Evolutionary conservation across 2,329 filamentous ascomycete genomes (phyloP).

Genomic region (Epichloe gansuensis): DNA sequence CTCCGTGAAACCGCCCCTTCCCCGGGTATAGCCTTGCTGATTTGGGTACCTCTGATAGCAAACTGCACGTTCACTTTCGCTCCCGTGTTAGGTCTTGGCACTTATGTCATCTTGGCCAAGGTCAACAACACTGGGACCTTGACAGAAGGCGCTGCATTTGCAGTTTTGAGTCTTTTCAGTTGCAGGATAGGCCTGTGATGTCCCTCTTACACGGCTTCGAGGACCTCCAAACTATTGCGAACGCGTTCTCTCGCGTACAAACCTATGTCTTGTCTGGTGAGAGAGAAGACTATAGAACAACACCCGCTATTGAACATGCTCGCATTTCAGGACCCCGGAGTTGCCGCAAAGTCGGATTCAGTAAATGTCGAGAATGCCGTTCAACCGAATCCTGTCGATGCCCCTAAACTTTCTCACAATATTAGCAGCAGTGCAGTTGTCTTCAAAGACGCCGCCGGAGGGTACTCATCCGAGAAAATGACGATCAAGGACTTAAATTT

Average conservation of each 20-base stretch:
- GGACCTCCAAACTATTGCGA: constrained; percentile 11
- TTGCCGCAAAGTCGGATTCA: not conserved
- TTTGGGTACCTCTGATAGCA: constrained; percentile 6
- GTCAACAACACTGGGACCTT: constrained; percentile 7
- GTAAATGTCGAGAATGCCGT: not conserved
- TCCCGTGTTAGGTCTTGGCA: constrained; percentile 11
- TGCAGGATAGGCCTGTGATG: constrained; percentile 11
- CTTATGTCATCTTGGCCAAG: constrained; percentile 9
- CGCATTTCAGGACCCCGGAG: not conserved
- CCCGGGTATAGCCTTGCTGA: not conserved
- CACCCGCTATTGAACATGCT: not conserved
- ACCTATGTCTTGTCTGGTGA: constrained; percentile 11
- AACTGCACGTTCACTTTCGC: constrained; percentile 8
- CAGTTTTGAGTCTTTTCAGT: constrained; percentile 10
- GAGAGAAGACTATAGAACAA: constrained; percentile 7
- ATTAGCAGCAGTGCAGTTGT: not conserved
- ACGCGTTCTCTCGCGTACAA: constrained; percentile 12
- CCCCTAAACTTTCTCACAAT: not conserved
- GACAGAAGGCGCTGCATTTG: constrained; percentile 11
- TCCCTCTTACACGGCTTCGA: constrained; percentile 11
- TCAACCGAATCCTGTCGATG: not conserved
- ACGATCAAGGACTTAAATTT: constrained; percentile 7
- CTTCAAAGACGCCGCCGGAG: constrained; percentile 4
- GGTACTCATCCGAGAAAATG: constrained; percentile 5
- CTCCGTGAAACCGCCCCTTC: not conserved